A percentile compares a stretch with the other conserved stretches of the same genome.
phyloP scores from a whole-genome alignment of 2,329 filamentous ascomycete genomes.

The Ceratocystis eucalypticola region DNA sequence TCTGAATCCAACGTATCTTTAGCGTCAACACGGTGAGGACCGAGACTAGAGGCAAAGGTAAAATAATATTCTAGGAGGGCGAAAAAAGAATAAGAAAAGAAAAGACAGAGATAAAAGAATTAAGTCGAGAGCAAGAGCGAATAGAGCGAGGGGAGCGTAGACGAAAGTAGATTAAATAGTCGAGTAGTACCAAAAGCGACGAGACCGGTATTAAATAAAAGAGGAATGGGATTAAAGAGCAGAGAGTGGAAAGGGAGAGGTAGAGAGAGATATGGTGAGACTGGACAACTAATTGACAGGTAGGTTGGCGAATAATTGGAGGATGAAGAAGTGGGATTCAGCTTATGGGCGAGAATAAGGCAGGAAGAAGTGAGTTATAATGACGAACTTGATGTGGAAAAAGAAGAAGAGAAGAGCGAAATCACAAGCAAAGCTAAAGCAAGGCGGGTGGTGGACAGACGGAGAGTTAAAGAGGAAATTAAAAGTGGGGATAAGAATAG shows the following conservation, averaged over 20 bases:
- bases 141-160: no score
- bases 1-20: constrained; percentile 9
- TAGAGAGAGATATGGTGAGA: background rate
- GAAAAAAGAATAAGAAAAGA: background rate
- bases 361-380: no score
- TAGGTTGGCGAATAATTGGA: no score
- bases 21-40: constrained; percentile 4
- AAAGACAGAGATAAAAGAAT: background rate
- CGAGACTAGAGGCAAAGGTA: background rate
- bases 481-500: background rate
- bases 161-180: constrained; percentile 7
- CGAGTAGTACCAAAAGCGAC: background rate
- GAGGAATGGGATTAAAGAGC: background rate
- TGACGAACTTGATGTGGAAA: background rate
- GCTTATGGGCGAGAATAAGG: background rate
- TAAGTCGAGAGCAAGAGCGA: background rate
- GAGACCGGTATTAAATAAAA: background rate
- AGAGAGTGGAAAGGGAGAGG: background rate
- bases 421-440: background rate
- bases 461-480: constrained; percentile 9
- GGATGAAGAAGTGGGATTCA: background rate
- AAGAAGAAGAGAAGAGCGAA: background rate
- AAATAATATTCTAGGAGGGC: background rate
- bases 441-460: background rate
- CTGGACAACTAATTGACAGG: background rate